phyloP scores from a whole-genome alignment of 2,329 filamentous ascomycete genomes.

The Aureobasidium sp. region DNA sequence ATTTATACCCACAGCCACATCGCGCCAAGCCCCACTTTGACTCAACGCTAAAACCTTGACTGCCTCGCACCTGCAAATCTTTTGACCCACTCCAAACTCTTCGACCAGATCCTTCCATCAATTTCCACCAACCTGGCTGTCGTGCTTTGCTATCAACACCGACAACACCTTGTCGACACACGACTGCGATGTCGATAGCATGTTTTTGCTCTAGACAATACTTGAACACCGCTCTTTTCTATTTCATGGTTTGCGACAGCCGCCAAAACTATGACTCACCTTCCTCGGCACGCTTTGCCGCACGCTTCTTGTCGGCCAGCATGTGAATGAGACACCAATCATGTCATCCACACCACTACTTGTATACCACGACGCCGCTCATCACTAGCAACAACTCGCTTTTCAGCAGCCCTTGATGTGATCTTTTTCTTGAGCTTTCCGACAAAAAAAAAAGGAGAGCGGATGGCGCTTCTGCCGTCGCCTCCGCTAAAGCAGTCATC shows the following conservation, averaged over 20 bases:
- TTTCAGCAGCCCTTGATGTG: background rate
- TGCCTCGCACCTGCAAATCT: slow-evolving; percentile 13
- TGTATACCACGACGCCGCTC: background rate
- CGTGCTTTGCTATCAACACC: background rate
- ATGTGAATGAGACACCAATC: slow-evolving; percentile 12
- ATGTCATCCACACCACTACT: background rate
- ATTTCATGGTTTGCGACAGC: background rate
- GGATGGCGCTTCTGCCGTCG: background rate
- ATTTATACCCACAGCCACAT: slow-evolving; percentile 7
- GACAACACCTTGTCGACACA: background rate
- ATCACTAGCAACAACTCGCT: background rate
- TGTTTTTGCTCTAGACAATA: too few relatives aligned
- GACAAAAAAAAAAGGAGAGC: background rate
- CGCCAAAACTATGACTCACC: slow-evolving; percentile 12
- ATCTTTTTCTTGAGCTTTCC: background rate
- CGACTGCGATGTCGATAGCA: background rate
- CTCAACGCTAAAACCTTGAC: slow-evolving; percentile 11
- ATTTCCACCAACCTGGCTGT: slow-evolving; percentile 14
- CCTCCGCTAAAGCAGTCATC: slow-evolving; percentile 5
- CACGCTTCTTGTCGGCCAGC: slow-evolving; percentile 9
- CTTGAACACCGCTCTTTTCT: background rate
- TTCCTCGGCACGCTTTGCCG: slow-evolving; percentile 2
- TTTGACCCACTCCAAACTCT: background rate
- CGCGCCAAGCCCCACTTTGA: background rate
- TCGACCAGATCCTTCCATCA: slow-evolving; percentile 5